A percentile compares a stretch with the other conserved stretches of the same genome.
phyloP scores from a whole-genome alignment of 345 rosid genomes.

The Eucalyptus lansdowneana region DNA sequence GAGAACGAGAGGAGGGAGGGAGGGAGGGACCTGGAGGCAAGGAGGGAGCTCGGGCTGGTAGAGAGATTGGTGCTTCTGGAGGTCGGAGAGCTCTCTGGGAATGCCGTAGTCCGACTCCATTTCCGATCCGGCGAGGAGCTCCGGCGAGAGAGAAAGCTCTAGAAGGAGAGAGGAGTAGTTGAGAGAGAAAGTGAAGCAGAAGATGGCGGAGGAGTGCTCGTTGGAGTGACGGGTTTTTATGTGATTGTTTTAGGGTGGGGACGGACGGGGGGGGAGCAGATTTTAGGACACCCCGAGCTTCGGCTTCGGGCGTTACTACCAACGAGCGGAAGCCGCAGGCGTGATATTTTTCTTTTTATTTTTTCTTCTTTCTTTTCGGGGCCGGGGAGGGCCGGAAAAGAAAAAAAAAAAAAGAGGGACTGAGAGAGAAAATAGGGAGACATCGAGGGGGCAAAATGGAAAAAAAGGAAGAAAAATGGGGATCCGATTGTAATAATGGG shows the following conservation, averaged over 20 bases:
- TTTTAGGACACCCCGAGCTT: background rate
- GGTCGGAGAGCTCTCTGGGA: conserved; percentile 87
- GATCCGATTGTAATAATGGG: background rate
- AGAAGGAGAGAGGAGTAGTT: background rate
- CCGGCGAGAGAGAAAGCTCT: background rate
- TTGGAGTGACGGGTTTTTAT: background rate
- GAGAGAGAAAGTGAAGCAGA: background rate
- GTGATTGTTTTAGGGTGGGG: background rate
- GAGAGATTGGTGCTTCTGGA: conserved; percentile 71
- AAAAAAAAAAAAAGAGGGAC: background rate
- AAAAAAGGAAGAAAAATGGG: background rate
- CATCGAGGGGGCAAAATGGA: background rate
- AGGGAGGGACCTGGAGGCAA: conserved; percentile 66
- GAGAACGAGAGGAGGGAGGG: background rate
- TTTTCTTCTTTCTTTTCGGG: background rate
- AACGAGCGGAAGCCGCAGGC: background rate
- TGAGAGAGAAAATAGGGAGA: background rate
- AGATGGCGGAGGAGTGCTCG: background rate
- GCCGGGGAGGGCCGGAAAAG: background rate
- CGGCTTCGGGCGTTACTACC: background rate
- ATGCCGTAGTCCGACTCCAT: conserved; percentile 98
- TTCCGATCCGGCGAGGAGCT: background rate
- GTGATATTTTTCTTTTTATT: background rate
- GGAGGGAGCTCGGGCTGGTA: conserved; percentile 87
- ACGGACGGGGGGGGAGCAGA: background rate